A percentile compares a stretch with the other conserved stretches of the same genome.
These are phyloP conservation scores for Incumbomyces lentus DNA, from an alignment of 2,329 filamentous ascomycete species.

Conservation along the genomic window DNA sequence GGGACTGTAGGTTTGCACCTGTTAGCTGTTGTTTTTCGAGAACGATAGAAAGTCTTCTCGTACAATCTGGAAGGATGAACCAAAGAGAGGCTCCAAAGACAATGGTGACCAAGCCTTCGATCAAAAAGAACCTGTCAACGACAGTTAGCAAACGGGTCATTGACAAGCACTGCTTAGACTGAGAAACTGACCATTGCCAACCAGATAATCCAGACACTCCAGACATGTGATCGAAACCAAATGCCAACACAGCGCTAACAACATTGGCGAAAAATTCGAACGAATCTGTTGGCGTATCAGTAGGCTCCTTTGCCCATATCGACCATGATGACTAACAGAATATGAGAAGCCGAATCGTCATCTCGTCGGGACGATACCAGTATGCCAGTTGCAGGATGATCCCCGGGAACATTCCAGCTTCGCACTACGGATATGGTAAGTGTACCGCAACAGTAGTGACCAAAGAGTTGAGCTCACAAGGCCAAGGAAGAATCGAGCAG, in stretches of 20 bases:
- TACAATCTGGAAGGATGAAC: constrained; percentile 33
- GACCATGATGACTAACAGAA: too few relatives aligned
- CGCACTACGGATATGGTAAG: constrained; percentile 9
- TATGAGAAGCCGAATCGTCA: constrained; percentile 12
- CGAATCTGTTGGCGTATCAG: constrained; percentile 26
- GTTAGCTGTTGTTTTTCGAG: too few relatives aligned
- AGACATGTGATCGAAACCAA: constrained; percentile 18
- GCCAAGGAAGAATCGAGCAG: constrained; percentile 33
- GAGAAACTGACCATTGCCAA: constrained; percentile 18
- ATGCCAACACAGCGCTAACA: constrained; percentile 26
- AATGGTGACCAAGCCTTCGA: constrained; percentile 36
- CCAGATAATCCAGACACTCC: constrained; percentile 18
- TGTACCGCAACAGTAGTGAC: too few relatives aligned
- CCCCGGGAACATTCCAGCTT: constrained; percentile 36
- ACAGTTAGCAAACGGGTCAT: constrained; percentile 2
- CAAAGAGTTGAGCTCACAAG: constrained; percentile 18
- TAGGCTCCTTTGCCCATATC: too few relatives aligned
- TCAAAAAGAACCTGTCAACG: constrained; percentile 29
- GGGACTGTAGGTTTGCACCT: constrained; percentile 26
- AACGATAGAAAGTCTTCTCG: neutral
- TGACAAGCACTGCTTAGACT: constrained; percentile 11
- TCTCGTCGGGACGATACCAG: constrained; percentile 40
- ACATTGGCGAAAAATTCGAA: constrained; percentile 35
- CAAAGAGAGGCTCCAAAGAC: constrained; percentile 31
- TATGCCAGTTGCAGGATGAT: constrained; percentile 34